Base-by-base conservation (phyloP, 169 alveolate genomes). In the Plasmodium malariae region DNA sequence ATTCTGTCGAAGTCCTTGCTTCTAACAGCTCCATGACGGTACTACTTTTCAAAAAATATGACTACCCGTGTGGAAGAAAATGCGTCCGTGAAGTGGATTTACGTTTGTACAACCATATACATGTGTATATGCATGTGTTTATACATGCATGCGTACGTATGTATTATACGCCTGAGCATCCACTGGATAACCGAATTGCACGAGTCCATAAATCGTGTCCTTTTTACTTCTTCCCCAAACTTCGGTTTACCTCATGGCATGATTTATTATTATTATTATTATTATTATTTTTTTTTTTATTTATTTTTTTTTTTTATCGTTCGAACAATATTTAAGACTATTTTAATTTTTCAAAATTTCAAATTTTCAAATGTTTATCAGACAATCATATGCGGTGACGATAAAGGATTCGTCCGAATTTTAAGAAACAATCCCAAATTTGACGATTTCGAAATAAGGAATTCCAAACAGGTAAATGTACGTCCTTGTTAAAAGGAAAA, bases 361-460 rank as follows among this genome's bases (percentile, higher is more conserved):
- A 51, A 11, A 40, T 0, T 69, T 37, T 45, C 43, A 0, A 2
- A 24, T 45, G 19, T 24, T 45, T n/a, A 24, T 34, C 34, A 80
- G 89, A 80, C 89, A 2, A 63, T 80, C n/a, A 63, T 80, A 51
- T 80, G 89, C 24, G 89, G 89, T 11, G 89, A 80, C 45, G 80
- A 80, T 51, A 63, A 80, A 43, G 89, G 89, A 7, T 62, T 80
- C 55, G 40, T 80, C 1, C 60, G 89, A 7, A 80, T 80, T 65
- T 65, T 80, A 65, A 80, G 89, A 51, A 80, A 80, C 60, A 65
- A 80, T n/a, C 89, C 89, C 14, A 80, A 80, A 65, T 65, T 48
- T 80, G 76, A 55, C 26, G 89, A 80, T 11, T 65, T 68, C 24
- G 89, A 45, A 43, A 80, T 80, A 60, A 76, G 28, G 54, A 45